A percentile compares a stretch with the other conserved stretches of the same genome.
Conservation (phyloP, 73 alveolate species). For the Blepharisma stoltei region DNA sequence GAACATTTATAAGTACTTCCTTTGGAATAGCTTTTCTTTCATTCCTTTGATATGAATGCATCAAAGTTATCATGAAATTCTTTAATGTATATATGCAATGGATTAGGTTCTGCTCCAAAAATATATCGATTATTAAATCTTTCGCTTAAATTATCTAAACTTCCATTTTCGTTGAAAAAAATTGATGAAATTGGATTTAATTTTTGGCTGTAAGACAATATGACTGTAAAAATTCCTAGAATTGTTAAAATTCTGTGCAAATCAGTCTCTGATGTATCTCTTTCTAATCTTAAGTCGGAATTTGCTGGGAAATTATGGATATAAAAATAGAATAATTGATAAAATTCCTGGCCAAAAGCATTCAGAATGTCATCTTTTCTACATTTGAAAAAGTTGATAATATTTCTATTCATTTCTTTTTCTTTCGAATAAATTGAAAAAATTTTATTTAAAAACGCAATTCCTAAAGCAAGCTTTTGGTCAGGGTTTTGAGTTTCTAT, state of each 20-base stretch:
- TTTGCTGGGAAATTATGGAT: neutral
- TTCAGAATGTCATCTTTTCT: neutral
- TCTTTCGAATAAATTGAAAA: too few species aligned
- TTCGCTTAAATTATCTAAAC: neutral
- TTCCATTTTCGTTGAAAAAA: neutral
- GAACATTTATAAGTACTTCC: conserved; percentile 26
- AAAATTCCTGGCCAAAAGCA: neutral
- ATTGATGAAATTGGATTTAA: neutral
- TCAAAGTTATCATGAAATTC: neutral
- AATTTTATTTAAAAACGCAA: too few species aligned
- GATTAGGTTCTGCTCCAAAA: conserved; percentile 9
- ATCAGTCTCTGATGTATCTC: neutral
- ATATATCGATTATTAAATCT: neutral
- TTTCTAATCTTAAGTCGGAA: neutral
- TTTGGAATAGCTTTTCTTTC: neutral
- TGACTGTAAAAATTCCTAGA: neutral
- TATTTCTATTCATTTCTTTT: too few species aligned
- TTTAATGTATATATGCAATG: neutral
- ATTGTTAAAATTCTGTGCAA: neutral
- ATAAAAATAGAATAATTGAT: neutral
- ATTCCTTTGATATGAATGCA: neutral
- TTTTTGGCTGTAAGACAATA: neutral
- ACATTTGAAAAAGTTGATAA: neutral
- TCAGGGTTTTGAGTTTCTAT: too few species aligned
- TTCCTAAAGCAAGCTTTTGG: too few species aligned